These are phyloP conservation scores for Globisporangium canariense DNA, from an alignment of 352 stramenopile genomes.

Conservation along the genomic window DNA sequence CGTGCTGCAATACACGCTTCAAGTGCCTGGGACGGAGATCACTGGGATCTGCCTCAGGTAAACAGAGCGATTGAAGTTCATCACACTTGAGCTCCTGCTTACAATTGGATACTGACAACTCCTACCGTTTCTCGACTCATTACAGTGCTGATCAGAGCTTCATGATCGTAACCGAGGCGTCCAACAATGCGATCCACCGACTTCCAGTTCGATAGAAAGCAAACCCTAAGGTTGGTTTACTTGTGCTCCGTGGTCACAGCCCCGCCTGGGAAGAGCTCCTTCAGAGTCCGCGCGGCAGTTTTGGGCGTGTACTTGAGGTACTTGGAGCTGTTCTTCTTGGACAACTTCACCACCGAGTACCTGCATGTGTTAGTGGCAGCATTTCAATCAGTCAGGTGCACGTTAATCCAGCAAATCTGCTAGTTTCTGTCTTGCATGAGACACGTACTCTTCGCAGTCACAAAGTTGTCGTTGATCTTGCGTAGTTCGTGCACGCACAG, in stretches of 20 bases:
- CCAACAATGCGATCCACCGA: constrained; percentile 64
- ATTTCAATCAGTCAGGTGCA: too few species aligned
- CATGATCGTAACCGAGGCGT: constrained; percentile 77
- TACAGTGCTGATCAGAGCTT: constrained; percentile 44
- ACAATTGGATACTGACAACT: not conserved
- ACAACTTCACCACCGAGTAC: constrained; percentile 90
- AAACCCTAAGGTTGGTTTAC: not conserved
- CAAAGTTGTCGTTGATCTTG: constrained; percentile 72
- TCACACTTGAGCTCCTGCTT: not conserved
- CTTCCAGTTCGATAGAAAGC: constrained; percentile 30
- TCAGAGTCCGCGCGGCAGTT: constrained; percentile 76
- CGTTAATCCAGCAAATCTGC: too few species aligned
- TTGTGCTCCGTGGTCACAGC: constrained; percentile 19
- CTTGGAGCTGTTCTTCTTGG: constrained; percentile 86
- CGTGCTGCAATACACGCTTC: constrained; percentile 39
- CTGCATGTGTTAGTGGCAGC: constrained; percentile 20
- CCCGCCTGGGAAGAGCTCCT: constrained; percentile 79
- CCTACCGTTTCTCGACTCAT: not conserved
- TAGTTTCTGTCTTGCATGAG: too few species aligned
- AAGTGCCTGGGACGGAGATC: constrained; percentile 67
- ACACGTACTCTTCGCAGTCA: constrained; percentile 73
- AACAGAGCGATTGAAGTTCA: not conserved
- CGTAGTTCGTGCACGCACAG: constrained; percentile 68
- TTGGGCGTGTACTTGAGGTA: constrained; percentile 88
- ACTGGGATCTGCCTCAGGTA: constrained; percentile 75